A percentile compares a stretch with the other conserved stretches of the same genome.
Evolutionary conservation across 192 early-diverging fungal genomes (phyloP).

Genomic region (Backusella parvicylindrica): DNA sequence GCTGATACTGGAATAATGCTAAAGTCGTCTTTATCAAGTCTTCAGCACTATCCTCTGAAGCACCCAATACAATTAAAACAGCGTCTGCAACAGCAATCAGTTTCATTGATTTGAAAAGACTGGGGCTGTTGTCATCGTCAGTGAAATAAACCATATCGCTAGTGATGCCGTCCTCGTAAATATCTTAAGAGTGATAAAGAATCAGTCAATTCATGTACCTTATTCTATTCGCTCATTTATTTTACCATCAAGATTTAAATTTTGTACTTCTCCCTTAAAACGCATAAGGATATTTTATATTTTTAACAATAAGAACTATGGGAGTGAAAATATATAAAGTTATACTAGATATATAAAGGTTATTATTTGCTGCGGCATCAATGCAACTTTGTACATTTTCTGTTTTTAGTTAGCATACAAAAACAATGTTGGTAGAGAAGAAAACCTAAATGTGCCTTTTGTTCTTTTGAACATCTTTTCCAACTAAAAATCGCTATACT

Average conservation of each 20-base stretch:
- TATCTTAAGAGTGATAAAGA: neutral
- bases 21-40: slow-evolving; percentile 69
- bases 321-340: too few relatives aligned
- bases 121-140: neutral
- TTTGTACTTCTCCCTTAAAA: neutral
- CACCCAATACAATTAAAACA: slow-evolving; percentile 88
- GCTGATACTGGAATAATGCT: slow-evolving; percentile 88
- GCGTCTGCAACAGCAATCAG: slow-evolving; percentile 83
- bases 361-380: neutral
- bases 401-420: neutral
- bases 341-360: neutral
- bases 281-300: neutral
- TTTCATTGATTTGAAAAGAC: neutral
- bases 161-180: neutral
- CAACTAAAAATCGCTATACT: too few relatives aligned
- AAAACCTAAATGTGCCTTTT: too few relatives aligned
- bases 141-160: neutral
- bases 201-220: neutral
- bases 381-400: neutral
- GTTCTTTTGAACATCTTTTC: too few relatives aligned
- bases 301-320: too few relatives aligned
- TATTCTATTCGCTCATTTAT: neutral
- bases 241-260: neutral
- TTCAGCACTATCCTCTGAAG: slow-evolving; percentile 85
- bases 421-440: too few relatives aligned